Evolutionary conservation across 495 filamentous ascomycete species (phyloP).

Genomic region (Cercophora samala): DNA sequence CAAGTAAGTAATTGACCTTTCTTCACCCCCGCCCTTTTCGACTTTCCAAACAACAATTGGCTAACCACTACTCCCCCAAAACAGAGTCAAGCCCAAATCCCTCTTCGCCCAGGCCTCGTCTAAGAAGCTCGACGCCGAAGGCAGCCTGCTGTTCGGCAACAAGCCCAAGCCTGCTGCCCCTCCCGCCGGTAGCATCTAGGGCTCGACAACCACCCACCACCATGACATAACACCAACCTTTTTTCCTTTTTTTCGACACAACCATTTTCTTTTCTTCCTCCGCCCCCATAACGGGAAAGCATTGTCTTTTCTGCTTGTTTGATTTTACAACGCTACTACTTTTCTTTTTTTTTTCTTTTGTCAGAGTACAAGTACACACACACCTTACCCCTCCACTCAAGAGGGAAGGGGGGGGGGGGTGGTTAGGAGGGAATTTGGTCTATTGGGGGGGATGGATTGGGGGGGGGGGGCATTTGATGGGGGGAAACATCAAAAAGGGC

Average conservation of each 20-base stretch:
- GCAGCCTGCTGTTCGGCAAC: slow-evolving; percentile 30
- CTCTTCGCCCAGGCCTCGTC: slow-evolving; percentile 59
- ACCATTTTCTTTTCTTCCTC: background rate
- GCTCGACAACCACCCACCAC: background rate
- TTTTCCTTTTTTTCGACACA: background rate
- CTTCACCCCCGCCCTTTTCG: background rate
- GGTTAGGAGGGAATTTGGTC: background rate
- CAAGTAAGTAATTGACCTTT: slow-evolving; percentile 51
- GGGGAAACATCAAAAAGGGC: background rate
- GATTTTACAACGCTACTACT: background rate
- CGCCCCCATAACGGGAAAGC: background rate
- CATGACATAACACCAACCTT: background rate
- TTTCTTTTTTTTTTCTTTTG: slow-evolving; percentile 7
- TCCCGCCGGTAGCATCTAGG: background rate
- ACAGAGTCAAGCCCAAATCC: slow-evolving; percentile 59
- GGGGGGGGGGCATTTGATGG: too few relatives aligned
- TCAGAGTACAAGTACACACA: slow-evolving; percentile 5
- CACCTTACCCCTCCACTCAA: background rate
- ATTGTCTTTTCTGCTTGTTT: too few relatives aligned
- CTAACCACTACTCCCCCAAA: background rate
- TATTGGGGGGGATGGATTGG: too few relatives aligned
- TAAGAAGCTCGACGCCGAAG: slow-evolving; percentile 50
- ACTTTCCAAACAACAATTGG: background rate
- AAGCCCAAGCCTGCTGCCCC: slow-evolving; percentile 8
- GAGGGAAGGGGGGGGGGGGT: background rate